These are phyloP conservation scores for Stereum hirsutum DNA, from an alignment of 1,284 basidiomycete species.

Conservation along the genomic window DNA sequence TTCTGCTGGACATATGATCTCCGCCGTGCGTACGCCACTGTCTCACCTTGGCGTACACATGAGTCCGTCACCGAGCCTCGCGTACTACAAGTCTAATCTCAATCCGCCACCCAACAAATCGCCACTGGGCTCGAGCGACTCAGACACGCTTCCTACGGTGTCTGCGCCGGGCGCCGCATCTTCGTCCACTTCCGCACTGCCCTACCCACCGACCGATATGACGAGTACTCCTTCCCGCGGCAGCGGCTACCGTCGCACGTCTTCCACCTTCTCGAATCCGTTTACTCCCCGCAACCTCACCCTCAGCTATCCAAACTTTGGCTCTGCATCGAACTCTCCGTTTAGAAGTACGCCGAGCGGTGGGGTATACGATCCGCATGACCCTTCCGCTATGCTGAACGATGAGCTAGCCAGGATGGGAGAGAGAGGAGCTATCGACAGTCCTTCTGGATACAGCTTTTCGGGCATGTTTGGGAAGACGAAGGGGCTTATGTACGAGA, in stretches of 20 bases:
- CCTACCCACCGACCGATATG: slow-evolving; percentile 24
- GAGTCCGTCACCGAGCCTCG: slow-evolving; percentile 53
- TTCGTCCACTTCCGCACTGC: slow-evolving; percentile 3
- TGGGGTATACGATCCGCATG: slow-evolving; percentile 56
- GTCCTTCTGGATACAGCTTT: slow-evolving; percentile 49
- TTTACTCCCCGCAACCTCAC: slow-evolving; percentile 48
- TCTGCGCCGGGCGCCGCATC: slow-evolving; percentile 4
- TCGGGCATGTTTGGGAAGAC: slow-evolving; percentile 48
- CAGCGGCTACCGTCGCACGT: slow-evolving; percentile 34
- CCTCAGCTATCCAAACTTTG: too few species aligned
- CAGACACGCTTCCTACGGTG: too few species aligned
- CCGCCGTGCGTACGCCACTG: slow-evolving; percentile 52
- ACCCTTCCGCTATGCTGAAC: slow-evolving; percentile 51
- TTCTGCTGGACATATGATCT: slow-evolving; percentile 37
- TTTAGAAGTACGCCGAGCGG: slow-evolving; percentile 46
- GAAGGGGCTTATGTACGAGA: slow-evolving; percentile 46
- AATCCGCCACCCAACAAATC: slow-evolving; percentile 44
- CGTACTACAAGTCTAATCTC: slow-evolving; percentile 52
- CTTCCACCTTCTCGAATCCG: slow-evolving; percentile 28
- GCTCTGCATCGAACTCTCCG: slow-evolving; percentile 30
- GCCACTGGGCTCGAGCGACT: too few species aligned
- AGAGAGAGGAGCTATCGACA: slow-evolving; percentile 31
- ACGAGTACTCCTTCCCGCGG: slow-evolving; percentile 45
- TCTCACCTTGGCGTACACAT: slow-evolving; percentile 61
- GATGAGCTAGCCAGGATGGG: slow-evolving; percentile 52